Base-by-base conservation (phyloP, 192 early-diverging fungal genomes). In the Backusella tuberculispora region DNA sequence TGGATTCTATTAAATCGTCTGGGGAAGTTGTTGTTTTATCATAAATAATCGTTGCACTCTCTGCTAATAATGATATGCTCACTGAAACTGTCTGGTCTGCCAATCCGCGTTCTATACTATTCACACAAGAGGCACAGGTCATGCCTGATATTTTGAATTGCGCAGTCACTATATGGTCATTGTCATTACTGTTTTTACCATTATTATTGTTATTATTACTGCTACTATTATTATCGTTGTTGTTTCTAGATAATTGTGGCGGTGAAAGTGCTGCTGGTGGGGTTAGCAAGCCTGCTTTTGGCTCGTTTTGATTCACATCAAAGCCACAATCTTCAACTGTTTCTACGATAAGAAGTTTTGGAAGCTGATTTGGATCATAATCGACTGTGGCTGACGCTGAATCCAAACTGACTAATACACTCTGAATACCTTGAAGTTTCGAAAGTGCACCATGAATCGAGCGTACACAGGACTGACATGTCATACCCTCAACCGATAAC, bases 71-170 rank as follows among this genome's bases (percentile, higher is more conserved):
- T 1, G 94, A 90, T 4, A 98, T 95, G 77, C 89, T 93, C 79
- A 93, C 88, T 7, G 81, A 85, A 5, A 86, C 60, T 8, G 97
- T 83, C 21, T 93, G 96, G 0, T 83, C 75, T 2, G 81, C 74
- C 1, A 93, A 76, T 64, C 79, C 82, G 15, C 88, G 88, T 75
- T 97, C 95, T 41, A 98, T 91, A n/a, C 86, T 82, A n/a, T 89
- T 87, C n/a, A 90, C 91, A 71, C 94, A 95, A 56, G 86, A 88
- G 9, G 91, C 92, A 70, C 93, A 94, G 19, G 91, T 92, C 96
- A 98, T 97, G 24, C 96, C 96, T 75, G 89, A 94, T 29, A 98
- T 87, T 73, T 93, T 87, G 21, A 98, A 83, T 64, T 89, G 88
- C 6, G 92, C 83, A 4, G 74, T 79, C 26, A 88, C 19, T 94